phyloP scores from a whole-genome alignment of 257 asterid genomes.

The Scutellaria barbata region DNA sequence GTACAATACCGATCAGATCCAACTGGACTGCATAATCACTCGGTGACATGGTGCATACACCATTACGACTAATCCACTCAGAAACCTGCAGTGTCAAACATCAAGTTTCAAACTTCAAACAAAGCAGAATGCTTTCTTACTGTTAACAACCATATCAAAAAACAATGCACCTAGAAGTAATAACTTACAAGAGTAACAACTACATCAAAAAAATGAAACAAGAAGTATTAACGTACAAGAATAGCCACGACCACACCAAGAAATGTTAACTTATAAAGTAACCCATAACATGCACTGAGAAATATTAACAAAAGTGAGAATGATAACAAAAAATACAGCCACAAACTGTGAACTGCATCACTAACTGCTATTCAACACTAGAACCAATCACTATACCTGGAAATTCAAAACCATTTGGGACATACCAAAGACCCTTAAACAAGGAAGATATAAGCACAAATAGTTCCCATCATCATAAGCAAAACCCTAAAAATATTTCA shows the following conservation, averaged over 20 bases:
- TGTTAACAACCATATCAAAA: not conserved
- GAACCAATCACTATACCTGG: not conserved
- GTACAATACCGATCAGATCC: constrained; percentile 64
- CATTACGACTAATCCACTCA: constrained; percentile 50
- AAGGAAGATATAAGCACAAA: not conserved
- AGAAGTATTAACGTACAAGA: too few species aligned
- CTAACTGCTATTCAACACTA: not conserved
- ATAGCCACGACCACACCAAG: too few species aligned
- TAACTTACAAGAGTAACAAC: not conserved
- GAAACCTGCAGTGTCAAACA: constrained; percentile 52
- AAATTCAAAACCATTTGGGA: not conserved
- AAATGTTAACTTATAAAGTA: too few species aligned
- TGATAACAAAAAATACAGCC: too few species aligned
- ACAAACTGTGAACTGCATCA: not conserved
- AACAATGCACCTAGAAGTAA: not conserved
- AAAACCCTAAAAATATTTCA: not conserved
- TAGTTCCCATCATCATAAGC: not conserved
- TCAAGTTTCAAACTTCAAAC: constrained; percentile 23
- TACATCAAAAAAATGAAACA: not conserved
- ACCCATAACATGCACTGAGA: too few species aligned
- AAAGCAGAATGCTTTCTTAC: constrained; percentile 2
- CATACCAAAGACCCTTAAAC: not conserved
- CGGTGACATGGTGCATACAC: constrained; percentile 41
- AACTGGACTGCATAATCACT: constrained; percentile 66
- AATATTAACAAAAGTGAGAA: too few species aligned